Evolutionary conservation across 2,329 filamentous ascomycete species (phyloP), one percentile per base, ranked within the genome.

Genomic region (Cladophialophora immunda): DNA sequence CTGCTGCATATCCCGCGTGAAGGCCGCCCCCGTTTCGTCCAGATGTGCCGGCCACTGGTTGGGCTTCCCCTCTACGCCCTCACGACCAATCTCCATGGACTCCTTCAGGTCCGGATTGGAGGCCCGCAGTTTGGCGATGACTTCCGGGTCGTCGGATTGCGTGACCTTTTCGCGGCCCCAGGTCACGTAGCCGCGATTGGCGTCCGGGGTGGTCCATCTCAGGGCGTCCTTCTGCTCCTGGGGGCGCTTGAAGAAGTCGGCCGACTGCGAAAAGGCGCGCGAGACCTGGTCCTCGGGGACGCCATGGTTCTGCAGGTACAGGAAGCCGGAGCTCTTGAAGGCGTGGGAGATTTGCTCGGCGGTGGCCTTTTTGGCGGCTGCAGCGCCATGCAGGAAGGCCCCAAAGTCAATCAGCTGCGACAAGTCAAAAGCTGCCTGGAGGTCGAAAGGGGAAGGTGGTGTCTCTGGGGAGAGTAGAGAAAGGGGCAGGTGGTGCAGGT

Each of bases 241-340:
- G 2, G 89, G 82, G 62, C 90, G 87, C 15, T 80, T 78, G 78
- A 95, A 95, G 83, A 94, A 94, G 68, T 82, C 80, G 58, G 89
- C 88, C 4, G 91, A 93, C 64, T 85, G 83, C 68, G 82, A 76
- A 76, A 95, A 96, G 67, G 90, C 85, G 65, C 84, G 78, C 66
- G 85, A 77, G 13, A 93, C 81, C 9, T 85, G 84, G 8, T 85
- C 80, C 3, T 85, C 74, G 0, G 88, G 79, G 67, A 97, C 90
- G 47, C 90, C 87, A 71, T 94, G 89, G 78, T 94, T 92, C 73
- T 89, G 89, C 45, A 97, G 87, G 79, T 97, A 97, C 75, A 97
- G 87, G 82, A 97, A 97, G 65, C 94, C 94, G 2, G 93, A 91
- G 1, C 86, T 90, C 74, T 93, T 91, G 81, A 97, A 97, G 50